Percentiles rank a stretch among this genome's conserved stretches.
Evolutionary conservation across 495 filamentous ascomycete genomes (phyloP).

Genomic region (Recurvomyces mirabilis): DNA sequence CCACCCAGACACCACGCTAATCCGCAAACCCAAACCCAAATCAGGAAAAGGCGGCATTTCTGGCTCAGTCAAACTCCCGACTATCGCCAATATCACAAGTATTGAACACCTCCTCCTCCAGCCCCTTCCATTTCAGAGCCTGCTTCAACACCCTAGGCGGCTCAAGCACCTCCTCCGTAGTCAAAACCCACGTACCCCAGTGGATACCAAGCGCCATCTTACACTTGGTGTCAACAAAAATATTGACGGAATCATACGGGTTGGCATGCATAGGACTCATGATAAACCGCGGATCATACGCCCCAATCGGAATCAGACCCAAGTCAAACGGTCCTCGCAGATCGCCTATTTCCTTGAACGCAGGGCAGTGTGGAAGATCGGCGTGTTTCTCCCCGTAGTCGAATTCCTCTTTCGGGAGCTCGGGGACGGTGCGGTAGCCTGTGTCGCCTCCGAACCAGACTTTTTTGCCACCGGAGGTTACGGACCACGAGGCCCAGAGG

Average conservation of each 20-base stretch:
- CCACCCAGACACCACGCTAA: constrained; percentile 2
- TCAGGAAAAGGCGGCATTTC: no score
- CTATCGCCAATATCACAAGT: constrained; percentile 81
- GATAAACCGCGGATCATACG: constrained; percentile 63
- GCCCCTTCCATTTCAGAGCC: constrained; percentile 57
- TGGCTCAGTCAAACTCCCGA: constrained; percentile 41
- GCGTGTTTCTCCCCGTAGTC: constrained; percentile 59
- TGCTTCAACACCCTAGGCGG: constrained; percentile 64
- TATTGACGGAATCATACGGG: constrained; percentile 79
- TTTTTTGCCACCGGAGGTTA: constrained; percentile 62
- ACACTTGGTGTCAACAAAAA: constrained; percentile 81
- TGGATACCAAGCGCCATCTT: constrained; percentile 78
- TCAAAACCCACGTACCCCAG: constrained; percentile 87
- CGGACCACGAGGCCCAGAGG: constrained; percentile 79
- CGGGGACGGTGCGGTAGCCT: constrained; percentile 76
- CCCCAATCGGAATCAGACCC: constrained; percentile 88
- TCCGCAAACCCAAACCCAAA: neutral
- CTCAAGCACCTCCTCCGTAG: constrained; percentile 74
- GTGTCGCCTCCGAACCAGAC: constrained; percentile 64
- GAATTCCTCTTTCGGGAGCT: constrained; percentile 48
- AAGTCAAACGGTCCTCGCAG: constrained; percentile 82
- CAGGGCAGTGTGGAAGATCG: constrained; percentile 65
- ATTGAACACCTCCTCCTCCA: constrained; percentile 72
- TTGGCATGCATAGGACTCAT: constrained; percentile 66
- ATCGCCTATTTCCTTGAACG: constrained; percentile 77